phyloP scores from a whole-genome alignment of 1,139 yeast genomes.

The Saccharomycopsis hybrid region DNA sequence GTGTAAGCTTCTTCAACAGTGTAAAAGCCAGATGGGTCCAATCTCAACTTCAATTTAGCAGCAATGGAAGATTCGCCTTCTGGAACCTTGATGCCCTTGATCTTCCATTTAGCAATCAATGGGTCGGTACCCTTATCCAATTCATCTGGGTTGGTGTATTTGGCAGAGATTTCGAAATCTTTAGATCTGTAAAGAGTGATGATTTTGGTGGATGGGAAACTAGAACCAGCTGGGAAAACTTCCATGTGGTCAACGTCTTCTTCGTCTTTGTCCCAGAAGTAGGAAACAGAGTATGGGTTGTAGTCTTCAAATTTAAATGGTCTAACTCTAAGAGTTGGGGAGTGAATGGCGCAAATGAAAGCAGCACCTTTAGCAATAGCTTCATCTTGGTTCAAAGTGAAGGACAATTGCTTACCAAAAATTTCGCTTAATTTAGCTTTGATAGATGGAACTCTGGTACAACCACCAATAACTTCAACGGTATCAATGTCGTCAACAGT shows the following conservation, averaged over 20 bases:
- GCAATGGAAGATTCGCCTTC: conserved; percentile 76
- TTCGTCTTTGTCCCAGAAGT: conserved; percentile 90
- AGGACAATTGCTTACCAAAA: conserved; percentile 82
- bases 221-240: conserved; percentile 92
- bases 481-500: conserved; percentile 72
- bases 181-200: conserved; percentile 89
- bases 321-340: conserved; percentile 97
- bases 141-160: conserved; percentile 68
- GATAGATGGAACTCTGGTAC: conserved; percentile 93
- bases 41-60: conserved; percentile 89
- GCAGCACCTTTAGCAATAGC: conserved; percentile 99
- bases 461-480: conserved; percentile 95
- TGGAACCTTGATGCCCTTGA: conserved; percentile 77
- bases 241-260: conserved; percentile 91
- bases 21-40: conserved; percentile 95
- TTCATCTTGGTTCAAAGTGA: conserved; percentile 98
- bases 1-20: conserved; percentile 92
- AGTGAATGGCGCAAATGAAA: conserved; percentile 97
- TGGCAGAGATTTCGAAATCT: conserved; percentile 83
- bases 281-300: conserved; percentile 88
- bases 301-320: conserved; percentile 97
- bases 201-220: conserved; percentile 92
- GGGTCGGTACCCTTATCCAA: conserved; percentile 65
- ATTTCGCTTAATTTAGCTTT: conserved; percentile 74
- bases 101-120: conserved; percentile 75